phyloP scores from a whole-genome alignment of 225 moss, liverwort and hornwort species.

The Physcomitrium patens region DNA sequence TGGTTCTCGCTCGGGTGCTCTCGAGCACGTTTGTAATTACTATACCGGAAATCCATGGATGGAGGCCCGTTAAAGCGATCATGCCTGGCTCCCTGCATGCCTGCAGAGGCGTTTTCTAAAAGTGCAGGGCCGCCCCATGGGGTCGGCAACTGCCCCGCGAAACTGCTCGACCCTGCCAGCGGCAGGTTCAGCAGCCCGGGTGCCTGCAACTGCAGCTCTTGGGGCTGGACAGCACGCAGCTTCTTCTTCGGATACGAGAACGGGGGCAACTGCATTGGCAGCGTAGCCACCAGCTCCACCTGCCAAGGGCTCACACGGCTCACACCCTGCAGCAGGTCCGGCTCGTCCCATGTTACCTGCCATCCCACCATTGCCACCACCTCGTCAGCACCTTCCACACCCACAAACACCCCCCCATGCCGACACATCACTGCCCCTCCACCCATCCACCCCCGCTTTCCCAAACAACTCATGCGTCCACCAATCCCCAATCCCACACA shows the following conservation, averaged over 20 bases:
- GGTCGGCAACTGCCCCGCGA: constrained; percentile 80
- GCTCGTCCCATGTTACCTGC: constrained; percentile 99
- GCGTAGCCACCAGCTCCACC: constrained; percentile 95
- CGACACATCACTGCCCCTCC: too few relatives aligned
- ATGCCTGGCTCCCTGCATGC: constrained; percentile 99
- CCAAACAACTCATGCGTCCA: too few relatives aligned
- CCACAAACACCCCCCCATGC: not conserved
- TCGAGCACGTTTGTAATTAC: constrained; percentile 76
- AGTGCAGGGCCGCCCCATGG: constrained; percentile 88
- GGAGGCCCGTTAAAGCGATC: constrained; percentile 96
- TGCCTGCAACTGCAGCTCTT: constrained; percentile 83
- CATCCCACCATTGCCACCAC: not conserved
- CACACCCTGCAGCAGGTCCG: constrained; percentile 95
- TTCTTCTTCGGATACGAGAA: constrained; percentile 95
- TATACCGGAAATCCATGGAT: constrained; percentile 90
- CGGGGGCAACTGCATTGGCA: constrained; percentile 98
- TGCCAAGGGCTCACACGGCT: constrained; percentile 99
- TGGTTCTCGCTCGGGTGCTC: constrained; percentile 76
- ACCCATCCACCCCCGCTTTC: too few relatives aligned
- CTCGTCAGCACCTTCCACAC: not conserved
- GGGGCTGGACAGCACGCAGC: constrained; percentile 81
- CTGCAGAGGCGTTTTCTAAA: constrained; percentile 97
- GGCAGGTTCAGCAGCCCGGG: constrained; percentile 87
- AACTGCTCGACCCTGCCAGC: constrained; percentile 65
- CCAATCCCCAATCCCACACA: too few relatives aligned